Evolutionary conservation across 2,329 filamentous ascomycete genomes (phyloP).

Genomic region (Clonostachys byssicola): DNA sequence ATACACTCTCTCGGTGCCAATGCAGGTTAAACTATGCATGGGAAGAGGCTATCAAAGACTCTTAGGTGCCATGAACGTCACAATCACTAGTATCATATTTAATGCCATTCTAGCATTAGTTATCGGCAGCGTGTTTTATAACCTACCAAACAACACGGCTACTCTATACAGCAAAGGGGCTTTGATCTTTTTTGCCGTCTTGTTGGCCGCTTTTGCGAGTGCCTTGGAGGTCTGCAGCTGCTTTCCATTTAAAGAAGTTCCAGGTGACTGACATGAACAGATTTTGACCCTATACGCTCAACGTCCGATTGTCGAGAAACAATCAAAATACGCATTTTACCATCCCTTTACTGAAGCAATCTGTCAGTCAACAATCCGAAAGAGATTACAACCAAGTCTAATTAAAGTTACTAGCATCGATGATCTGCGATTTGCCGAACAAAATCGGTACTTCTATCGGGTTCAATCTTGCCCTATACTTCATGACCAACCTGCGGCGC

Average conservation of each 20-base stretch:
- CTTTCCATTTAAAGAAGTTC: conserved; percentile 32
- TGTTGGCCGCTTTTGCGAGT: conserved; percentile 45
- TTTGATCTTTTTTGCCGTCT: conserved; percentile 39
- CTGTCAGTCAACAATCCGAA: not conserved
- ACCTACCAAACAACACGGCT: conserved; percentile 44
- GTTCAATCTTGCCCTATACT: conserved; percentile 28
- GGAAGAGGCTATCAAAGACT: conserved; percentile 13
- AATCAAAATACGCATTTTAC: conserved; percentile 20
- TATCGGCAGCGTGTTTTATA: conserved; percentile 63
- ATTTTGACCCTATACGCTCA: conserved; percentile 13
- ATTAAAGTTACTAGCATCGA: conserved; percentile 33
- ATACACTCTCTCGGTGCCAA: conserved; percentile 37
- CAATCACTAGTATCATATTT: conserved; percentile 33
- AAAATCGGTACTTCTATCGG: conserved; percentile 40
- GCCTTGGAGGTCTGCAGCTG: conserved; percentile 46
- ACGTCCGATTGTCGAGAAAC: conserved; percentile 17
- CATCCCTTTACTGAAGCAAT: conserved; percentile 19
- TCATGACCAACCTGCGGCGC: conserved; percentile 3
- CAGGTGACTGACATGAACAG: conserved; percentile 21
- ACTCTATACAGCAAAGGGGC: conserved; percentile 45
- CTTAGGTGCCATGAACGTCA: conserved; percentile 10
- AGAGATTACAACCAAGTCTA: conserved; percentile 31
- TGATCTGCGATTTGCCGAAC: conserved; percentile 31
- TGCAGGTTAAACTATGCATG: conserved; percentile 34
- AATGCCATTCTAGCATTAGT: conserved; percentile 38